These are phyloP conservation scores for Penicillium riverlandense DNA, from an alignment of 495 filamentous ascomycete species.

Conservation along the genomic window DNA sequence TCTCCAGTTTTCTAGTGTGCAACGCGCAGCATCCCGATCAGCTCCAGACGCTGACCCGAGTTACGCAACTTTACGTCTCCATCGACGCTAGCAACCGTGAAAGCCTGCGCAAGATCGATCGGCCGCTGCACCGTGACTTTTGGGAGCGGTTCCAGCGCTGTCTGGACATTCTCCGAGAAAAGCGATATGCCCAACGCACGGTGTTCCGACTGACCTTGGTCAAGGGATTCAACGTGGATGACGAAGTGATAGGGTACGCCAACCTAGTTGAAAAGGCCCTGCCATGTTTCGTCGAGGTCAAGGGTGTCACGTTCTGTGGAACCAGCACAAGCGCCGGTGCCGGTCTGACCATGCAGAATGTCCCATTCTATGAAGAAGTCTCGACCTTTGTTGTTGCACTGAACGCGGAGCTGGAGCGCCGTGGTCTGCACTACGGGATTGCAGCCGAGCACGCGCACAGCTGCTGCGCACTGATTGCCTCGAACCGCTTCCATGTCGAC, in stretches of 20 bases:
- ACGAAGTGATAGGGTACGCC: constrained; percentile 86
- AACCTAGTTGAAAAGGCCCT: constrained; percentile 76
- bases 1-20: constrained; percentile 92
- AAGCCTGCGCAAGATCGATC: constrained; percentile 75
- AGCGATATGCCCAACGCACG: constrained; percentile 75
- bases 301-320: constrained; percentile 95
- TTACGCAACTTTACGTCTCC: constrained; percentile 91
- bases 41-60: constrained; percentile 67
- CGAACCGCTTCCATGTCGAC: constrained; percentile 61
- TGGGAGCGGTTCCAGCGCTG: constrained; percentile 92
- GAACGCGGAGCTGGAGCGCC: constrained; percentile 51
- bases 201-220: constrained; percentile 94
- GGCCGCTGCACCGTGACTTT: constrained; percentile 90
- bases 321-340: constrained; percentile 73
- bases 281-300: constrained; percentile 88
- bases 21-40: constrained; percentile 98
- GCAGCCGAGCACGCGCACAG: constrained; percentile 92
- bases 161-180: constrained; percentile 79
- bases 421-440: constrained; percentile 78
- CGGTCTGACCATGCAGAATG: constrained; percentile 89
- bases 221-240: constrained; percentile 93
- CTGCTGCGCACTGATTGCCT: constrained; percentile 83
- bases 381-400: constrained; percentile 70
- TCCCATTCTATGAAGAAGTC: constrained; percentile 90
- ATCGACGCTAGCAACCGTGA: constrained; percentile 94